A percentile compares a stretch with the other conserved stretches of the same genome.
Conservation (phyloP, 495 filamentous ascomycete genomes). For the Aspergillus heteromorphus region DNA sequence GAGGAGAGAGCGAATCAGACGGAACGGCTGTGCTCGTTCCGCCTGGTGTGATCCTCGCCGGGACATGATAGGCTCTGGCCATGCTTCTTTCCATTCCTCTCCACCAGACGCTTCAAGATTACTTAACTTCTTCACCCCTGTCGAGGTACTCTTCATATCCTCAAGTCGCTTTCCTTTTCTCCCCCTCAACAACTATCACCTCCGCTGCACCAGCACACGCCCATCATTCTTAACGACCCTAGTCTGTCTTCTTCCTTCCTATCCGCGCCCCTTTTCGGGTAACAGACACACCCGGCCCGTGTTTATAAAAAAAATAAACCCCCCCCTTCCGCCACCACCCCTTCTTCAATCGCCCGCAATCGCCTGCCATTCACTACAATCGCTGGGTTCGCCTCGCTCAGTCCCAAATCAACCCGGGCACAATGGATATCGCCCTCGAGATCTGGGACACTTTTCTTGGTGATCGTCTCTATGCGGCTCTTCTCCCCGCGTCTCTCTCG, state of each 20-base stretch:
- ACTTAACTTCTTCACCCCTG: neutral
- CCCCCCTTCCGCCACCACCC: neutral
- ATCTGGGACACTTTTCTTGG: conserved; percentile 76
- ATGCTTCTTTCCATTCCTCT: neutral
- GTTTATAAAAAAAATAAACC: no score
- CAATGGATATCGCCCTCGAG: conserved; percentile 91
- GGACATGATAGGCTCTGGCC: conserved; percentile 4
- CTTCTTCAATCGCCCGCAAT: neutral
- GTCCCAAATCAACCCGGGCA: neutral
- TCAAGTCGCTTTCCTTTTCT: conserved; percentile 7
- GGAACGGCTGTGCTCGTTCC: conserved; percentile 32
- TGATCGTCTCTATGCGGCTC: conserved; percentile 71
- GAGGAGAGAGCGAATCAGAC: neutral
- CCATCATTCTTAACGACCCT: neutral
- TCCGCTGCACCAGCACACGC: neutral
- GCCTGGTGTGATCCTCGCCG: conserved; percentile 36
- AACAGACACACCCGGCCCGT: no score
- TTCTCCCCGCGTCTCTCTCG: conserved; percentile 57
- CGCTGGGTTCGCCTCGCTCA: neutral
- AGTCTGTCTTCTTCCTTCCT: neutral
- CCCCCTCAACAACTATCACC: neutral
- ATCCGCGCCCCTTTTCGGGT: neutral
- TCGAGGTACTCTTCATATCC: neutral
- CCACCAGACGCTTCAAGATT: neutral
- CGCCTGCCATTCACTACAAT: neutral